phyloP scores from a whole-genome alignment of 352 stramenopile species.

The Pythium oligandrum region DNA sequence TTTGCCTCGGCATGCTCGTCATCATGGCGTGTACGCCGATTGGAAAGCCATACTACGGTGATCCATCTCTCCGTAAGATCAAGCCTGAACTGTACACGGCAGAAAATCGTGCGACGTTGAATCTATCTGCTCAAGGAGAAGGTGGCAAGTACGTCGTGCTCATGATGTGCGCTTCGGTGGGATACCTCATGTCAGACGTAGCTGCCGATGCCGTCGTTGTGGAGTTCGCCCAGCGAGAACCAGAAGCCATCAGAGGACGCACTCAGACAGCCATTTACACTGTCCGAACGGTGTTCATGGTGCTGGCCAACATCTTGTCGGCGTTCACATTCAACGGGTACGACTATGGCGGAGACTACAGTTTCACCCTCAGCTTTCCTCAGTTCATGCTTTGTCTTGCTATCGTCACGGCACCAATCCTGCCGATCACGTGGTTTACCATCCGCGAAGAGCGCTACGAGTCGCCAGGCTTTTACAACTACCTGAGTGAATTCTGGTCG shows the following conservation, averaged over 20 bases:
- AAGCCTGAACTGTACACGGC: constrained; percentile 3
- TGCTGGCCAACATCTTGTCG: constrained; percentile 21
- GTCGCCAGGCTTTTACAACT: constrained; percentile 13
- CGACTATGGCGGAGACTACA: constrained; percentile 33
- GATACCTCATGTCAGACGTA: constrained; percentile 59
- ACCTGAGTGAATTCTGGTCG: constrained; percentile 23
- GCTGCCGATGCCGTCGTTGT: constrained; percentile 42
- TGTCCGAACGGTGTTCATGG: constrained; percentile 25
- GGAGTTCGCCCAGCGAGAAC: constrained; percentile 31
- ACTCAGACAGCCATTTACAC: constrained; percentile 22
- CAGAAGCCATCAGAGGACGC: constrained; percentile 18
- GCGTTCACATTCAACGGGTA: constrained; percentile 34
- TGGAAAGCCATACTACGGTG: constrained; percentile 20
- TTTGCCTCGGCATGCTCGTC: constrained; percentile 17
- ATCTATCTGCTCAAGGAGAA: constrained; percentile 11
- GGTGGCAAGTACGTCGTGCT: constrained; percentile 32
- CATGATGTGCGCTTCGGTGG: constrained; percentile 49
- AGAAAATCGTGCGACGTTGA: constrained; percentile 10
- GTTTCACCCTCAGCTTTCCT: constrained; percentile 26
- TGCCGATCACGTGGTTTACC: constrained; percentile 25
- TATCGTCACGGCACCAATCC: constrained; percentile 12
- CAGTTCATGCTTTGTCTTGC: constrained; percentile 23
- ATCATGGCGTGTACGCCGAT: constrained; percentile 17
- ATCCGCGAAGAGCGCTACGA: constrained; percentile 19
- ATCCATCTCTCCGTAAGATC: constrained; percentile 1